Evolutionary conservation across 805 yeast species (phyloP).

Genomic region (Starmera quercuum): DNA sequence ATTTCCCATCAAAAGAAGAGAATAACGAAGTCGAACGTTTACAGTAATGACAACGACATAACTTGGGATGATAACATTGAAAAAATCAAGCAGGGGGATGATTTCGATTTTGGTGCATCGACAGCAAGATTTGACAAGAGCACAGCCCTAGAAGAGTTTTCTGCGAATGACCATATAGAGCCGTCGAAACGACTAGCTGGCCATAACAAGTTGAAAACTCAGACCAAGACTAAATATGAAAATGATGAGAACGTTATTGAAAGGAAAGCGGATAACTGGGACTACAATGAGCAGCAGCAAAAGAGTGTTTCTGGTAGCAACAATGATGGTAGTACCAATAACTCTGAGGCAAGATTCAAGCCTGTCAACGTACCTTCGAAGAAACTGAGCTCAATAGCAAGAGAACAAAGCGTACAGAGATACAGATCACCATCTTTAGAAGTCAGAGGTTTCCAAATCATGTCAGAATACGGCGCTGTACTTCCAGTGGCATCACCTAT

Average conservation of each 20-base stretch:
- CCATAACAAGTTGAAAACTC: conserved; percentile 47
- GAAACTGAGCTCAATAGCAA: not conserved
- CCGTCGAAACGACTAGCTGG: conserved; percentile 64
- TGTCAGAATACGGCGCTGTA: conserved; percentile 15
- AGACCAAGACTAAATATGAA: conserved; percentile 42
- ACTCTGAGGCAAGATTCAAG: conserved; percentile 4
- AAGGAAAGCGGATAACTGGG: conserved; percentile 4
- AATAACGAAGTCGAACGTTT: conserved; percentile 5
- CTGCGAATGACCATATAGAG: conserved; percentile 50
- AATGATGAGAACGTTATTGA: conserved; percentile 63
- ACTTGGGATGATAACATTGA: conserved; percentile 47
- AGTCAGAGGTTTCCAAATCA: conserved; percentile 8
- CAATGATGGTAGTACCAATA: conserved; percentile 4
- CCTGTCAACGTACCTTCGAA: conserved; percentile 3
- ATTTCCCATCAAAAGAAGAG: conserved; percentile 7
- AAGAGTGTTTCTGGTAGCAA: no score
- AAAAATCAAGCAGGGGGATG: conserved; percentile 42
- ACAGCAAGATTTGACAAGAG: conserved; percentile 76
- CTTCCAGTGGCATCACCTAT: conserved; percentile 67
- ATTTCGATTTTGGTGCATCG: conserved; percentile 82
- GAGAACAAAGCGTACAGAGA: conserved; percentile 10
- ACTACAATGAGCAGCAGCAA: conserved; percentile 10
- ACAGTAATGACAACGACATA: conserved; percentile 24
- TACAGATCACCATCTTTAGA: conserved; percentile 9
- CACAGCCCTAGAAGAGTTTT: conserved; percentile 71